Evolutionary conservation across 2,329 filamentous ascomycete species (phyloP).

Genomic region (Stagonosporopsis tanaceti): DNA sequence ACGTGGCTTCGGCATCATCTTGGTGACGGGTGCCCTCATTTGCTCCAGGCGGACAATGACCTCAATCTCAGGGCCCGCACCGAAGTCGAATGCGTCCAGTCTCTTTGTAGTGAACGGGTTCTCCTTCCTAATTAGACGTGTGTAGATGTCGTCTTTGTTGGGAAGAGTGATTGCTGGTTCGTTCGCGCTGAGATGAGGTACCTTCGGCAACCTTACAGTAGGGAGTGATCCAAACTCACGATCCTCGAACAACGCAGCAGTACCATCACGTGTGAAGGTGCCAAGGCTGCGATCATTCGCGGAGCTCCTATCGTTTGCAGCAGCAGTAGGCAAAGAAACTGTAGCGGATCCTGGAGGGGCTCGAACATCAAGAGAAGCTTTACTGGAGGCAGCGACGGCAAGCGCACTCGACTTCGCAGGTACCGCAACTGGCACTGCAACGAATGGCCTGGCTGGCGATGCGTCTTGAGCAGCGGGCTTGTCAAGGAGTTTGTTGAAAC

Average conservation of each 20-base stretch:
- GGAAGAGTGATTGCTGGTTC: slow-evolving; percentile 36
- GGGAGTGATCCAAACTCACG: slow-evolving; percentile 58
- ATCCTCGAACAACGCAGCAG: slow-evolving; percentile 55
- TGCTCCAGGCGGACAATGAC: slow-evolving; percentile 37
- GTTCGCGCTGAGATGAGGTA: slow-evolving; percentile 44
- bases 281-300: slow-evolving; percentile 44
- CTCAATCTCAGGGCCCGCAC: slow-evolving; percentile 36
- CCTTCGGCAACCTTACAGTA: slow-evolving; percentile 44
- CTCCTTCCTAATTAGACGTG: slow-evolving; percentile 36
- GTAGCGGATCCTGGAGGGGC: slow-evolving; percentile 64
- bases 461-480: slow-evolving; percentile 60
- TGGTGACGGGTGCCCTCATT: slow-evolving; percentile 39
- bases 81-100: slow-evolving; percentile 37
- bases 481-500: slow-evolving; percentile 78
- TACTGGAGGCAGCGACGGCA: slow-evolving; percentile 72
- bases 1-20: slow-evolving; percentile 39
- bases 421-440: slow-evolving; percentile 42
- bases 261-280: slow-evolving; percentile 50
- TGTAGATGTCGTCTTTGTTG: slow-evolving; percentile 29
- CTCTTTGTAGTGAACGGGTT: slow-evolving; percentile 41
- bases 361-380: slow-evolving; percentile 63
- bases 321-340: slow-evolving; percentile 69
- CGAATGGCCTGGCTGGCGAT: slow-evolving; percentile 19
- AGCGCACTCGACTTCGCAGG: slow-evolving; percentile 56
- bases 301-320: slow-evolving; percentile 30